Evolutionary conservation across 805 yeast species (phyloP).

Genomic region (Teunomyces stri): DNA sequence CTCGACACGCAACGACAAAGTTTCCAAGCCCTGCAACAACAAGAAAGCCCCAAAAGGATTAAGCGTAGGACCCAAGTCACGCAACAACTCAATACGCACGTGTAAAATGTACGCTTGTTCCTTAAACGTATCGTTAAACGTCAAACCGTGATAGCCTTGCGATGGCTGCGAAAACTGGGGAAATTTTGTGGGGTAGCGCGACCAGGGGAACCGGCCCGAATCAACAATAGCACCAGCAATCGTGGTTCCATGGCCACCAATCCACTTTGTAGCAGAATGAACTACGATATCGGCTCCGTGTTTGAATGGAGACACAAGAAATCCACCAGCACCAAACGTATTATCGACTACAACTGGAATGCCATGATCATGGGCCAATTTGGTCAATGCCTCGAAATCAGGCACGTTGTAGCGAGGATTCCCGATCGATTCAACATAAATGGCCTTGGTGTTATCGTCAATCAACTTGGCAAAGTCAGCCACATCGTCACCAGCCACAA

Average conservation of each 20-base stretch:
- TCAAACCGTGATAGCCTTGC: slow-evolving; percentile 90
- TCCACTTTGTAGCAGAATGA: slow-evolving; percentile 97
- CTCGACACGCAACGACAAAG: slow-evolving; percentile 89
- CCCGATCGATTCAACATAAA: slow-evolving; percentile 87
- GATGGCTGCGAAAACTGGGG: slow-evolving; percentile 91
- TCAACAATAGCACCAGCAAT: slow-evolving; percentile 90
- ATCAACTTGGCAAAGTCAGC: slow-evolving; percentile 70
- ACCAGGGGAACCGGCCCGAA: slow-evolving; percentile 92
- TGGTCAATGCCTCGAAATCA: slow-evolving; percentile 75
- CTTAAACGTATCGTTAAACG: slow-evolving; percentile 80
- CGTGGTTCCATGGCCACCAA: slow-evolving; percentile 95
- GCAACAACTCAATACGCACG: slow-evolving; percentile 76
- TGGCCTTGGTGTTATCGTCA: slow-evolving; percentile 85
- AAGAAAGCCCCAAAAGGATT: slow-evolving; percentile 89
- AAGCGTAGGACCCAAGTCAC: slow-evolving; percentile 89
- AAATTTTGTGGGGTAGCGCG: slow-evolving; percentile 76
- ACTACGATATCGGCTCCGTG: slow-evolving; percentile 90
- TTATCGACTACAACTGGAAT: slow-evolving; percentile 91
- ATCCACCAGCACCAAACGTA: slow-evolving; percentile 97
- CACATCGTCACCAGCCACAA: slow-evolving; percentile 78
- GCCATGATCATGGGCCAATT: slow-evolving; percentile 81
- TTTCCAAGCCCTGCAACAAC: slow-evolving; percentile 88
- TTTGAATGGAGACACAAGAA: slow-evolving; percentile 75
- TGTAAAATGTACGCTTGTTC: slow-evolving; percentile 75
- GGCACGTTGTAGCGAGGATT: slow-evolving; percentile 93